phyloP scores from a whole-genome alignment of 306 rosid species.

The Fagus crenata region DNA sequence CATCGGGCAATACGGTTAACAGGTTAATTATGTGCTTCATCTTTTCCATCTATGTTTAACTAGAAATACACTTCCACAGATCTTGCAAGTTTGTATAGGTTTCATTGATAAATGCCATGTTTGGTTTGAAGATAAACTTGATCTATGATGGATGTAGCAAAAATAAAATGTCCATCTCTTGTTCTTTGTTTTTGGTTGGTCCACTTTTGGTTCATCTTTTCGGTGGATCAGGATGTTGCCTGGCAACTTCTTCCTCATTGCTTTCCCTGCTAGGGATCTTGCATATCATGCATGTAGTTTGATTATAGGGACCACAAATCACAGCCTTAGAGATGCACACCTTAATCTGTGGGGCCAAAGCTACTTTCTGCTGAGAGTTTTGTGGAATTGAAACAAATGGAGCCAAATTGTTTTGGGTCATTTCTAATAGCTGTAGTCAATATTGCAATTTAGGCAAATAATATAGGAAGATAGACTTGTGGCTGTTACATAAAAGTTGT shows the following conservation, averaged over 20 bases:
- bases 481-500: conserved; percentile 12
- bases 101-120: not conserved
- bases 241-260: too few relatives aligned
- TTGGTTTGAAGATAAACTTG: not conserved
- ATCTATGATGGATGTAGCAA: too few relatives aligned
- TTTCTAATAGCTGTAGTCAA: conserved; percentile 3
- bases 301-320: not conserved
- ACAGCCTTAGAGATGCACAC: not conserved
- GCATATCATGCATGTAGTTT: not conserved
- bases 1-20: conserved; percentile 35
- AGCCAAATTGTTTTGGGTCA: not conserved
- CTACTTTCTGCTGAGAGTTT: conserved; percentile 13
- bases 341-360: not conserved
- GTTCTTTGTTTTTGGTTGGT: not conserved
- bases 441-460: not conserved
- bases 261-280: too few relatives aligned
- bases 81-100: not conserved
- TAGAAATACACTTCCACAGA: conserved; percentile 10
- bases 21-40: conserved; percentile 41
- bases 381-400: conserved; percentile 11
- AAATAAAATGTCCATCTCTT: not conserved
- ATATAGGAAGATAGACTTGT: not conserved
- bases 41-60: conserved; percentile 5
- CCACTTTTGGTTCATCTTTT: not conserved
- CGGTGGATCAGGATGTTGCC: too few relatives aligned